These are phyloP conservation scores for Rhinocladiella mackenziei DNA, from an alignment of 2,329 filamentous ascomycete species.

Conservation along the genomic window DNA sequence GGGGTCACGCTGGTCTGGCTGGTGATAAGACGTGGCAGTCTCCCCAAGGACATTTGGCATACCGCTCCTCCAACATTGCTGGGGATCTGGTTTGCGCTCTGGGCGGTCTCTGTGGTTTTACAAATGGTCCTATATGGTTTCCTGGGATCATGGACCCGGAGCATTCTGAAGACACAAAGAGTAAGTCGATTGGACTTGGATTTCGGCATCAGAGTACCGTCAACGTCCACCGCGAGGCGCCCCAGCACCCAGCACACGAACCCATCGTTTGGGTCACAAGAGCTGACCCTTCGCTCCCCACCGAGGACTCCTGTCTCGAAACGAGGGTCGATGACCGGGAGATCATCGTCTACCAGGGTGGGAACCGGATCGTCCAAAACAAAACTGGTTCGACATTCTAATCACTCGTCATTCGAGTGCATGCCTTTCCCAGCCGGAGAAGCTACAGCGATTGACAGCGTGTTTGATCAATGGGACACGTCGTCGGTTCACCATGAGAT, in stretches of 20 bases:
- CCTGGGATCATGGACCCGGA: conserved; percentile 21
- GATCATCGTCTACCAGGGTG: conserved; percentile 25
- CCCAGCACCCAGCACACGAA: conserved; percentile 16
- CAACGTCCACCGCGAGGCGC: conserved; percentile 9
- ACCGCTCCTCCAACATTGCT: conserved; percentile 14
- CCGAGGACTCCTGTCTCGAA: conserved; percentile 27
- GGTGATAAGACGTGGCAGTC: conserved; percentile 10
- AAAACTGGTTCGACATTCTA: conserved; percentile 23
- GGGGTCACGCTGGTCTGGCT: conserved; percentile 27
- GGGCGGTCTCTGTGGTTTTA: conserved; percentile 17
- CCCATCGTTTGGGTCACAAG: conserved; percentile 27
- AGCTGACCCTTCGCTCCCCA: conserved; percentile 26
- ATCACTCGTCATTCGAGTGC: conserved; percentile 26
- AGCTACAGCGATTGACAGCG: conserved; percentile 23
- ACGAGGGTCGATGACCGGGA: conserved; percentile 11
- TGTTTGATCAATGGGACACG: conserved; percentile 30
- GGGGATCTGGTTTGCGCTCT: conserved; percentile 25
- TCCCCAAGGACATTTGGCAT: conserved; percentile 16
- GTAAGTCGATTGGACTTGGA: conserved; percentile 19
- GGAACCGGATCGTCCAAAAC: conserved; percentile 19
- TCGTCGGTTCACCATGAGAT: conserved; percentile 28
- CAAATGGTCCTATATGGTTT: conserved; percentile 21
- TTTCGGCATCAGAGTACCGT: conserved; percentile 22
- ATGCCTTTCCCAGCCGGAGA: conserved; percentile 24
- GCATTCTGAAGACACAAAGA: conserved; percentile 16